A percentile compares a stretch with the other conserved stretches of the same genome.
Evolutionary conservation across 441 rosid species (phyloP).

Genomic region (Gossypium trilobum): DNA sequence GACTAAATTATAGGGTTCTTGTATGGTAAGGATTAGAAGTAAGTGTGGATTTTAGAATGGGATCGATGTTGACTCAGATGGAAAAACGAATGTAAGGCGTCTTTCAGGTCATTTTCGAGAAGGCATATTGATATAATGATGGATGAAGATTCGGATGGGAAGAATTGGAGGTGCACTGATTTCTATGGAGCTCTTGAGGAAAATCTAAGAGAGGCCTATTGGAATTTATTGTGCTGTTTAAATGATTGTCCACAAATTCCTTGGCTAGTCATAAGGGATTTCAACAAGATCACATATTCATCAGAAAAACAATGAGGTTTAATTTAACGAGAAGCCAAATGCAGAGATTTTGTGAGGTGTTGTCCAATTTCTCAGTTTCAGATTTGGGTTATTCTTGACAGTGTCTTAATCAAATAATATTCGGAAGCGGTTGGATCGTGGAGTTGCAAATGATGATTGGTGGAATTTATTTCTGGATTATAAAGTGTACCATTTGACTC

Average conservation of each 20-base stretch:
- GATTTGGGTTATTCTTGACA: neutral
- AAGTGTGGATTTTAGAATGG: neutral
- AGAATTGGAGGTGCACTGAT: neutral
- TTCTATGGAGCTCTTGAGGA: neutral
- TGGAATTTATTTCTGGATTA: neutral
- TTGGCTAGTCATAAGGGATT: neutral
- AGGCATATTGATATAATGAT: neutral
- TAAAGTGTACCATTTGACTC: neutral
- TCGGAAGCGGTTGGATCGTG: neutral
- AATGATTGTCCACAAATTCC: neutral
- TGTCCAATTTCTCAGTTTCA: neutral
- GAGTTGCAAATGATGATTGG: neutral
- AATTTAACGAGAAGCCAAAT: neutral
- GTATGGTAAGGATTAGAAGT: neutral
- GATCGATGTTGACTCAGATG: neutral
- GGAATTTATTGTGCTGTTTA: neutral
- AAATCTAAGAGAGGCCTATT: neutral
- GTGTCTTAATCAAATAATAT: neutral
- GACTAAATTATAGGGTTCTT: neutral
- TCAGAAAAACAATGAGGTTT: neutral
- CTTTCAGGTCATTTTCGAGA: neutral
- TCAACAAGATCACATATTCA: neutral
- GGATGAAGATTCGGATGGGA: neutral
- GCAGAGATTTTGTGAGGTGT: neutral
- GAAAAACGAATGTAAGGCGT: neutral